A percentile compares a stretch with the other conserved stretches of the same genome.
Conservation (phyloP, 768 basidiomycete genomes). For the Psilocybe sp. region DNA sequence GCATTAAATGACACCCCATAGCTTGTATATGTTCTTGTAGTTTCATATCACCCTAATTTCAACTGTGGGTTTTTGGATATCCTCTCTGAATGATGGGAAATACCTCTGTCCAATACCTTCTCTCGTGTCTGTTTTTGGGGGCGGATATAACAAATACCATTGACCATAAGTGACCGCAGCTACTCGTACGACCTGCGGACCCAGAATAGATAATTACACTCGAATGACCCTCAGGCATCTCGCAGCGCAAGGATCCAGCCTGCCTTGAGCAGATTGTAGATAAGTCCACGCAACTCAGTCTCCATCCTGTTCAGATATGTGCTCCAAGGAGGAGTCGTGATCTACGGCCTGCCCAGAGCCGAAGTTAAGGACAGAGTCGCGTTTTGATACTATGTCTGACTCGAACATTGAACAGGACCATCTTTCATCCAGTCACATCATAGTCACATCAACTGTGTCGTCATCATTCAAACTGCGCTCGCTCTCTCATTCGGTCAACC, state of each 20-base stretch:
- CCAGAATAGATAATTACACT: constrained; percentile 87
- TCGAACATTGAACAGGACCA: no score
- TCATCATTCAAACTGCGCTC: no score
- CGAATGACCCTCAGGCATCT: constrained; percentile 48
- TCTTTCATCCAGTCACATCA: no score
- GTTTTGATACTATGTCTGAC: no score
- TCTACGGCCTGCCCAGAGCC: constrained; percentile 46
- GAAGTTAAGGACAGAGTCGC: background rate
- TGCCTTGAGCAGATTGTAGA: constrained; percentile 70
- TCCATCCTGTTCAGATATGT: constrained; percentile 57
- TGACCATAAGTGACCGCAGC: background rate
- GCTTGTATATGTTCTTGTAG: background rate
- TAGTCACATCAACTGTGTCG: no score
- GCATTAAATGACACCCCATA: constrained; percentile 22
- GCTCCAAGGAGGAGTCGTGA: constrained; percentile 43
- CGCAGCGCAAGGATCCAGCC: constrained; percentile 68
- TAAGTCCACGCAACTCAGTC: constrained; percentile 77
- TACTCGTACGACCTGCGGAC: constrained; percentile 58
- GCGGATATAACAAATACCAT: background rate
- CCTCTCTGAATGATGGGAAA: no score
- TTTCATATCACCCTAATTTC: constrained; percentile 1
- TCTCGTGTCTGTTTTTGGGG: no score
- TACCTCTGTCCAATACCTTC: no score
- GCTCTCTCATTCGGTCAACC: no score
- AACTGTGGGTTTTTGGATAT: no score